These are phyloP conservation scores for Clarireedia sp. DNA, from an alignment of 2,329 filamentous ascomycete species.

Conservation along the genomic window DNA sequence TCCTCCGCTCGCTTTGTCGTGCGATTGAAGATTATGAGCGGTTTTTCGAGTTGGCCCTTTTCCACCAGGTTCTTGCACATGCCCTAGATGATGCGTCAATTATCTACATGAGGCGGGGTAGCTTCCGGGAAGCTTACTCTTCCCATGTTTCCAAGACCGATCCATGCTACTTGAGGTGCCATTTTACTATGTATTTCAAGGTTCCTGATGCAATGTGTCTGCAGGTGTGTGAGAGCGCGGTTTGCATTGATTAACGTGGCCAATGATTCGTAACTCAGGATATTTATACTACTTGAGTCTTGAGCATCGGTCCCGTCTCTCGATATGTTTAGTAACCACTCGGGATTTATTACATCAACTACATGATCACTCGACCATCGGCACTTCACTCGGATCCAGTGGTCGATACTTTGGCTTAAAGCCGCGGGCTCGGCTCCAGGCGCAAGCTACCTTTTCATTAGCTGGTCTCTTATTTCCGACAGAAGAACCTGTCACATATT, in stretches of 20 bases:
- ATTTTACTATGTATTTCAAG: constrained; percentile 31
- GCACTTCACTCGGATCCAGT: background rate
- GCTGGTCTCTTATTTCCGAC: too few relatives aligned
- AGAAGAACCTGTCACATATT: too few relatives aligned
- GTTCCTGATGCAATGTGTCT: background rate
- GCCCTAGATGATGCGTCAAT: constrained; percentile 33
- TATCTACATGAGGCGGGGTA: background rate
- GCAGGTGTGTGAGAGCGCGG: background rate
- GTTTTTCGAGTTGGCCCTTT: constrained; percentile 64
- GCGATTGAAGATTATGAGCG: constrained; percentile 75
- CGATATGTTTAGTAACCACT: background rate
- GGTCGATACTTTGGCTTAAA: background rate
- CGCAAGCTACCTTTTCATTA: too few relatives aligned
- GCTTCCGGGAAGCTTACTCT: constrained; percentile 44
- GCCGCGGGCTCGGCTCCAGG: background rate
- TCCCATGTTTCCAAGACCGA: constrained; percentile 85
- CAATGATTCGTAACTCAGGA: too few relatives aligned
- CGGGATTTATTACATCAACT: background rate
- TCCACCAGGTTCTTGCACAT: constrained; percentile 79
- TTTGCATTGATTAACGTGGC: background rate
- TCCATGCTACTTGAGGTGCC: constrained; percentile 61
- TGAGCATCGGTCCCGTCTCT: background rate
- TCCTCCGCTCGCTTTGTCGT: constrained; percentile 58
- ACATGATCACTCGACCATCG: background rate
- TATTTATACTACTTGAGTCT: too few relatives aligned